These are phyloP conservation scores for Xylaria bambusicola DNA, from an alignment of 495 filamentous ascomycete genomes.

Conservation along the genomic window DNA sequence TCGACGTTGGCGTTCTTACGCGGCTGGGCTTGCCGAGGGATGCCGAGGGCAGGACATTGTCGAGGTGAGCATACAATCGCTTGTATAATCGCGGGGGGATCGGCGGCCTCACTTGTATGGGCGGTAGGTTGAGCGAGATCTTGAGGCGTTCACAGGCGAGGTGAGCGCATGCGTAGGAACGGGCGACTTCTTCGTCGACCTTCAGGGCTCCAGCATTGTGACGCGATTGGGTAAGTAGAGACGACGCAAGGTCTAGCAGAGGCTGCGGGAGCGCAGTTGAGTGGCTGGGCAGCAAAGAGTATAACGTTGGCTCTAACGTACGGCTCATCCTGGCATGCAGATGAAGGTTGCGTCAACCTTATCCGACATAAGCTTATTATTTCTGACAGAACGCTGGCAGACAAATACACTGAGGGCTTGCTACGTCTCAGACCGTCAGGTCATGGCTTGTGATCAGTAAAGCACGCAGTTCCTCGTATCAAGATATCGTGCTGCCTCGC, in stretches of 20 bases:
- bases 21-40: conserved; percentile 17
- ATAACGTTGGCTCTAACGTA: conserved; percentile 74
- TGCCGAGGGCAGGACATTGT: conserved; percentile 61
- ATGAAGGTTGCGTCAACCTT: too few species aligned
- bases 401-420: too few species aligned
- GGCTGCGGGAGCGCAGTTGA: conserved; percentile 69
- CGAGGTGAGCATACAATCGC: conserved; percentile 78
- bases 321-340: conserved; percentile 59
- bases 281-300: conserved; percentile 76
- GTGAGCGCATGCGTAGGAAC: conserved; percentile 86
- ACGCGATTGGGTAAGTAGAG: conserved; percentile 84
- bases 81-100: conserved; percentile 82
- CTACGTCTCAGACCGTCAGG: too few species aligned
- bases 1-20: conserved; percentile 29
- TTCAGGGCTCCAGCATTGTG: conserved; percentile 77
- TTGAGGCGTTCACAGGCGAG: conserved; percentile 89
- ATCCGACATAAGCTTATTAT: too few species aligned
- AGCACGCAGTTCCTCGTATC: too few species aligned
- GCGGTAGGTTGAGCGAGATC: conserved; percentile 78
- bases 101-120: conserved; percentile 77
- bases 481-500: too few species aligned
- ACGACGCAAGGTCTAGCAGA: conserved; percentile 73
- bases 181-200: conserved; percentile 83
- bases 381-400: too few species aligned
- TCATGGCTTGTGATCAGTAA: too few species aligned